These are phyloP conservation scores for Papiliotrema nemorosa DNA, from an alignment of 1,284 basidiomycete genomes.

Conservation along the genomic window DNA sequence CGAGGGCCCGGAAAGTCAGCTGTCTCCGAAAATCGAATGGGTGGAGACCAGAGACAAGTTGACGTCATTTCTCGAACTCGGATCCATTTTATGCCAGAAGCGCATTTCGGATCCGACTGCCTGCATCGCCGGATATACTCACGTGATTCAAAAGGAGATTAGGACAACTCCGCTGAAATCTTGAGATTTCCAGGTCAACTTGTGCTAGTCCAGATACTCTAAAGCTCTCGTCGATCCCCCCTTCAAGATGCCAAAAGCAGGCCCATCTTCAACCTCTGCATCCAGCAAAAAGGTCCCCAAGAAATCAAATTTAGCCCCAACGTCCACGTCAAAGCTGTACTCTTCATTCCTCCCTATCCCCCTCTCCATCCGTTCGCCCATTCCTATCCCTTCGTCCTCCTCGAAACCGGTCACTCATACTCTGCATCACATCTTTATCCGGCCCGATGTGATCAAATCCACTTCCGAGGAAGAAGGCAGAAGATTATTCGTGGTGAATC, in stretches of 20 bases:
- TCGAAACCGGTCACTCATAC: slow-evolving; percentile 14
- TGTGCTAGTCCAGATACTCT: background rate
- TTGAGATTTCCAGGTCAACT: background rate
- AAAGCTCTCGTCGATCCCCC: background rate
- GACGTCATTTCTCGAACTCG: too few species aligned
- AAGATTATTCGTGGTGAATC: slow-evolving; percentile 79
- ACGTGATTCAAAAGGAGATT: too few species aligned
- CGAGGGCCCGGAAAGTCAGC: too few species aligned
- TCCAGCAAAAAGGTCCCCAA: background rate
- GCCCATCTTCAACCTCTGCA: background rate
- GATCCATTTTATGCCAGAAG: too few species aligned
- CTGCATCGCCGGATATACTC: too few species aligned
- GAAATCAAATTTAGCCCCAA: background rate
- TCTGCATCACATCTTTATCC: slow-evolving; percentile 42
- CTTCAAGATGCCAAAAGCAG: slow-evolving; percentile 2
- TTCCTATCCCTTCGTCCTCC: slow-evolving; percentile 25
- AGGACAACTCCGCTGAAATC: background rate
- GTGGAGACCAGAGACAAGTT: too few species aligned
- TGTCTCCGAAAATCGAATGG: too few species aligned
- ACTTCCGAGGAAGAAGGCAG: slow-evolving; percentile 51
- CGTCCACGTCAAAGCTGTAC: slow-evolving; percentile 23
- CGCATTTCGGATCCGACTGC: too few species aligned
- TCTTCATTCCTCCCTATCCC: slow-evolving; percentile 36
- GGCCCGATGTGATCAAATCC: slow-evolving; percentile 44
- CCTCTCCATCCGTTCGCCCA: slow-evolving; percentile 21